Conservation (phyloP, 1,284 basidiomycete genomes). For the Psilocybe mexicana region DNA sequence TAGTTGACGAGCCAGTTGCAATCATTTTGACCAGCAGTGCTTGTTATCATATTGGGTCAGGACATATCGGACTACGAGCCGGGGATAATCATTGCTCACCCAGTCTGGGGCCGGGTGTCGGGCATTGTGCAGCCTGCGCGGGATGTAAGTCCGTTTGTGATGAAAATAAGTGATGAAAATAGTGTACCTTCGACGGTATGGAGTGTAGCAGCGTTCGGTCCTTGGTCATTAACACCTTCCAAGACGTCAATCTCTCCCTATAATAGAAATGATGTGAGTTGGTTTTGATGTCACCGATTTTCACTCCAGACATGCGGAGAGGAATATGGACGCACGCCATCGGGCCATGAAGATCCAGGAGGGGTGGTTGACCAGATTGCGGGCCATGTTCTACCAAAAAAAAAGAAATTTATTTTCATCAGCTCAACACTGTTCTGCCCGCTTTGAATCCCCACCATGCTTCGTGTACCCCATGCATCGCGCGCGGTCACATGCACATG, state of each 20-base stretch:
- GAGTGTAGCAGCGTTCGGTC: slow-evolving; percentile 51
- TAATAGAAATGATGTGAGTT: slow-evolving; percentile 14
- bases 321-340: slow-evolving; percentile 28
- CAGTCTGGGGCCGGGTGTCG: slow-evolving; percentile 26
- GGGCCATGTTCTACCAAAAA: slow-evolving; percentile 53
- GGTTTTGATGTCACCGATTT: no score
- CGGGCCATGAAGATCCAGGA: slow-evolving; percentile 32
- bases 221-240: slow-evolving; percentile 54
- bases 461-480: neutral
- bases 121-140: slow-evolving; percentile 45
- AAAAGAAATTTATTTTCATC: no score
- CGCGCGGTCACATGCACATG: neutral
- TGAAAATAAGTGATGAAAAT: neutral
- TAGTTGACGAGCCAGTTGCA: slow-evolving; percentile 54
- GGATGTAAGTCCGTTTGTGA: neutral
- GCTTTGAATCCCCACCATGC: neutral
- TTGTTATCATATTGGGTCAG: slow-evolving; percentile 14
- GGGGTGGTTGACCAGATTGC: slow-evolving; percentile 44
- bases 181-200: slow-evolving; percentile 51
- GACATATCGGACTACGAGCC: slow-evolving; percentile 6
- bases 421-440: neutral
- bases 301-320: neutral
- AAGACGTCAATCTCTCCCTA: slow-evolving; percentile 49
- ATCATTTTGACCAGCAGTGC: slow-evolving; percentile 40
- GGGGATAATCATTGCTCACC: slow-evolving; percentile 13